phyloP scores from a whole-genome alignment of 148 eudicot genomes.

The Fagopyrum esculentum region DNA sequence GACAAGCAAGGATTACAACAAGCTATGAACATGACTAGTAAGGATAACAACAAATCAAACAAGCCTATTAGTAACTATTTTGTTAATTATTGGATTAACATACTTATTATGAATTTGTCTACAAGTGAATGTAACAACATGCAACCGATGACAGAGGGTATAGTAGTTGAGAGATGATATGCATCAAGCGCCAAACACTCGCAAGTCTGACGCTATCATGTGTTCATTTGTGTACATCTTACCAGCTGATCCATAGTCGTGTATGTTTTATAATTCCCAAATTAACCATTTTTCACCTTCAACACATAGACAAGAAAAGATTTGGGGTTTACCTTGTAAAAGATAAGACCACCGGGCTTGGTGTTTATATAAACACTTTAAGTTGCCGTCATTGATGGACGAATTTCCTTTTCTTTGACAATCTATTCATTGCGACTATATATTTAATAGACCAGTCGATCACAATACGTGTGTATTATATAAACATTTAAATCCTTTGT shows the following conservation, averaged over 20 bases:
- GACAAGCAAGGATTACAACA: no score
- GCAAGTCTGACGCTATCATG: slow-evolving; percentile 80
- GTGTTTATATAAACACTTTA: slow-evolving; percentile 77
- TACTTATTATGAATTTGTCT: no score
- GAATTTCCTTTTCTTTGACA: not conserved
- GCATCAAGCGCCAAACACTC: slow-evolving; percentile 97
- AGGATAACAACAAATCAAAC: no score
- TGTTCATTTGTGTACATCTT: slow-evolving; percentile 69
- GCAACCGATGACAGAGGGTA: slow-evolving; percentile 72
- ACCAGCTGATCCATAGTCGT: slow-evolving; percentile 96
- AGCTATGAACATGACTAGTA: no score
- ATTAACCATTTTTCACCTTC: not conserved
- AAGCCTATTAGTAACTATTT: no score
- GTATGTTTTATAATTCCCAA: not conserved
- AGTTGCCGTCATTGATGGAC: slow-evolving; percentile 62
- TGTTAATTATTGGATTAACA: no score
- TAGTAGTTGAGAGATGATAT: slow-evolving; percentile 93
- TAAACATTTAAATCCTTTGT: no score
- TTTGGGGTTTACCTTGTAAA: slow-evolving; percentile 52
- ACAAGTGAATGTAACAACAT: no score
- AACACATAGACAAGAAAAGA: not conserved
- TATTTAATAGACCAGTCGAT: no score
- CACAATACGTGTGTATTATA: no score
- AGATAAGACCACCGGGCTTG: slow-evolving; percentile 94
- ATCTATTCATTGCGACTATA: not conserved